Evolutionary conservation across 75 land plant genomes (phyloP).

Genomic region (Isoetes taiwanensis): DNA sequence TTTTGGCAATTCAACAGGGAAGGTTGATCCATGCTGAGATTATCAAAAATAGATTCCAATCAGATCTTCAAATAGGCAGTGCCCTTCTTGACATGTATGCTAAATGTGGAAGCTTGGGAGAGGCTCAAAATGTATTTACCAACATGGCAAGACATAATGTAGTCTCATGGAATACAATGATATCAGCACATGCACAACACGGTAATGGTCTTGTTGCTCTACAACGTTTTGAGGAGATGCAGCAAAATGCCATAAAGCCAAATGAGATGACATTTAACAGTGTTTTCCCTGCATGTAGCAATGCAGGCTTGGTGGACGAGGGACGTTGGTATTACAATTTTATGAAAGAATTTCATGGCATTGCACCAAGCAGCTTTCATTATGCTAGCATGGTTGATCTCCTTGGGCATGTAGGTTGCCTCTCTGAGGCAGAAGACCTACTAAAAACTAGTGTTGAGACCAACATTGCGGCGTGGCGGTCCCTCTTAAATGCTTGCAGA

Average conservation of each 20-base stretch:
- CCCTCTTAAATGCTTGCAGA: background rate
- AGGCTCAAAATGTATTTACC: background rate
- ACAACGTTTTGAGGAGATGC: background rate
- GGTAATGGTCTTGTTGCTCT: conserved; percentile 1
- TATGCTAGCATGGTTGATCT: conserved; percentile 8
- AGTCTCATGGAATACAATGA: background rate
- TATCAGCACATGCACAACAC: background rate
- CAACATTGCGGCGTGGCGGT: background rate
- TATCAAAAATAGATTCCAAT: background rate
- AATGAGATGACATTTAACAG: background rate
- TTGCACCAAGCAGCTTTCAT: background rate
- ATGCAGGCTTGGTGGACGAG: background rate
- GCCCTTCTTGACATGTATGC: conserved; percentile 37
- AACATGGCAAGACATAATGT: background rate
- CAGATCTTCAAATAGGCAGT: conserved; percentile 9
- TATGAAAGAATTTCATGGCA: background rate
- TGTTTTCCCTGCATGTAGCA: background rate
- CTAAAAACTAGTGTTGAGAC: background rate
- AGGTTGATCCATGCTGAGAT: conserved; percentile 9
- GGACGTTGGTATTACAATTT: background rate
- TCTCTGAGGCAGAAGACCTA: background rate
- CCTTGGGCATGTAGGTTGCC: background rate
- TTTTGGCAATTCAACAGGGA: conserved; percentile 9
- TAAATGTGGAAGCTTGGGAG: conserved; percentile 14
- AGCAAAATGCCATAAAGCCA: background rate